Evolutionary conservation across 306 rosid species (phyloP).

Genomic region (Pyrus communis): DNA sequence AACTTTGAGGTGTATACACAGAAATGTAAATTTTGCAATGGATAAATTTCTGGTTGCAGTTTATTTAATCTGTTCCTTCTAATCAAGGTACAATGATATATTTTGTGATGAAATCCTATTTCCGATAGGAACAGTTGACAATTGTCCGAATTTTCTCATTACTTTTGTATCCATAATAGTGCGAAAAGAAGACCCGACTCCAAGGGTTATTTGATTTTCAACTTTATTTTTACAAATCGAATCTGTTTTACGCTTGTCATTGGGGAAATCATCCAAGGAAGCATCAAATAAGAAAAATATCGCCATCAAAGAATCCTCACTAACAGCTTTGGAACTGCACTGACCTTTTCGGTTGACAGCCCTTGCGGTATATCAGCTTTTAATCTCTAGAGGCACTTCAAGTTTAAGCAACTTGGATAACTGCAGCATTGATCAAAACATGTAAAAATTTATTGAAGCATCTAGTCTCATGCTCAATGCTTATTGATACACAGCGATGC

Average conservation of each 20-base stretch:
- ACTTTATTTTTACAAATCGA: background rate
- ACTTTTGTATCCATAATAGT: too few species aligned
- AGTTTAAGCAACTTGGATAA: constrained; percentile 81
- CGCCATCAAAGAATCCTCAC: background rate
- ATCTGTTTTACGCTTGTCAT: background rate
- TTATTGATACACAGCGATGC: background rate
- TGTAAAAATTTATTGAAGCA: constrained; percentile 7
- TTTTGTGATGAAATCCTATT: background rate
- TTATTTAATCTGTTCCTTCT: background rate
- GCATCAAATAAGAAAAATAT: background rate
- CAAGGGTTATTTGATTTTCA: background rate
- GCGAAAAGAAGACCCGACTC: too few species aligned
- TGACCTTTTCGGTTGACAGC: constrained; percentile 28
- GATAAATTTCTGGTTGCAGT: background rate
- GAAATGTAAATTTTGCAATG: background rate
- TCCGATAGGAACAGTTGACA: too few species aligned
- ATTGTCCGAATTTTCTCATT: too few species aligned
- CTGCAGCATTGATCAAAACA: constrained; percentile 34
- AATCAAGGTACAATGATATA: background rate
- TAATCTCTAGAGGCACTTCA: constrained; percentile 40
- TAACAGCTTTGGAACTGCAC: background rate
- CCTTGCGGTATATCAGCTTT: constrained; percentile 33
- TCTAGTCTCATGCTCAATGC: background rate
- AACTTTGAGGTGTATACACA: background rate
- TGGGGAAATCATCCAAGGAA: background rate